Percentiles rank a stretch among this genome's conserved stretches.
phyloP scores from a whole-genome alignment of 495 filamentous ascomycete species.

The Daldinia concentrica region DNA sequence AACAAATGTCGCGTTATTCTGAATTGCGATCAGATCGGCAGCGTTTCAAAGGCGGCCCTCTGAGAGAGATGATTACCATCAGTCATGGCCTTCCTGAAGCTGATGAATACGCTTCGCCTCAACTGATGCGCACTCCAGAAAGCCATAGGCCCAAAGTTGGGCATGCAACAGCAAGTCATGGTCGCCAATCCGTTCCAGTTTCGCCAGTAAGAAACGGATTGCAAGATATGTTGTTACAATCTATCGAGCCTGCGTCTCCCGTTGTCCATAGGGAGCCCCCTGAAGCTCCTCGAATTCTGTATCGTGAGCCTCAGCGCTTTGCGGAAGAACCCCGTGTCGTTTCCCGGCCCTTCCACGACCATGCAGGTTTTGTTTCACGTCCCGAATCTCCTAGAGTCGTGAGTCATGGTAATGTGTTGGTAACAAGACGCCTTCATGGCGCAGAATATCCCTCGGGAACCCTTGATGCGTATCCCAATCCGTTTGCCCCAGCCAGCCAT shows the following conservation, averaged over 20 bases:
- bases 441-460: conserved; percentile 27
- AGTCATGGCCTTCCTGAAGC: conserved; percentile 13
- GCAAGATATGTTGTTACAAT: conserved; percentile 45
- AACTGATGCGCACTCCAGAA: conserved; percentile 32
- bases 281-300: conserved; percentile 20
- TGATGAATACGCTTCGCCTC: conserved; percentile 20
- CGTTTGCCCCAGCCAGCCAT: conserved; percentile 29
- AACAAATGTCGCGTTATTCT: conserved; percentile 24
- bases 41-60: conserved; percentile 12
- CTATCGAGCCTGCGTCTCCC: conserved; percentile 46
- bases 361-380: conserved; percentile 17
- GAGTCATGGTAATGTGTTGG: conserved; percentile 30
- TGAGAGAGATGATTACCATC: conserved; percentile 12
- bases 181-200: conserved; percentile 25
- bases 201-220: conserved; percentile 39
- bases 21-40: conserved; percentile 29
- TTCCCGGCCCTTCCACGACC: conserved; percentile 30
- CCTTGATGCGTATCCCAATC: conserved; percentile 13
- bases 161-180: conserved; percentile 25
- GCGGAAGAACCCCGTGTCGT: conserved; percentile 32
- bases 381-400: conserved; percentile 35
- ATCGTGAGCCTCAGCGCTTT: conserved; percentile 30
- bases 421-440: conserved; percentile 35
- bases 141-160: conserved; percentile 47
- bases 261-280: conserved; percentile 10